Evolutionary conservation across 345 rosid species (phyloP).

Genomic region (Brassica nigra): DNA sequence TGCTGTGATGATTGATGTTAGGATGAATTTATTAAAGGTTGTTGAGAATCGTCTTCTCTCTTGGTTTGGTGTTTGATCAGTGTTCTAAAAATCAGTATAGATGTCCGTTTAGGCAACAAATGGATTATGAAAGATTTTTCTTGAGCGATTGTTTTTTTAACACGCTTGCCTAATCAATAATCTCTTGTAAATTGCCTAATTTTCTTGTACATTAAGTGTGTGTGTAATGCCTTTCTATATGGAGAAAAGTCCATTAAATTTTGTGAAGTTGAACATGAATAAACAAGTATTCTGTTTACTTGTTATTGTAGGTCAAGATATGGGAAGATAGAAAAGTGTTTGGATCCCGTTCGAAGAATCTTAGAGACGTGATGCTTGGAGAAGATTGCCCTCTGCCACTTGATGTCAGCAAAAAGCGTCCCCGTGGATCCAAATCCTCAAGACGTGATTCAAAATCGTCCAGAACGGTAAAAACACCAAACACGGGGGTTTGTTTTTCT

Average conservation of each 20-base stretch:
- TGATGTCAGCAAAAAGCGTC: constrained; percentile 75
- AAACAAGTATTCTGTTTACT: neutral
- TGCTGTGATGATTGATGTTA: constrained; percentile 16
- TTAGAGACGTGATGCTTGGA: constrained; percentile 78
- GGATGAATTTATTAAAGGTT: neutral
- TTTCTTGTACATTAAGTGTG: neutral
- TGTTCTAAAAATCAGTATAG: no score
- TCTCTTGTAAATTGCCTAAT: no score
- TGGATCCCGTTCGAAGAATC: constrained; percentile 72
- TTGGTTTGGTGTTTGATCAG: neutral
- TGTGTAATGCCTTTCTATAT: neutral
- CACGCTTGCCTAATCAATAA: no score
- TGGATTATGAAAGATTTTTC: no score
- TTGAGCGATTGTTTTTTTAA: no score
- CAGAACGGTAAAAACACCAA: constrained; percentile 55
- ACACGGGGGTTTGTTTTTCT: neutral
- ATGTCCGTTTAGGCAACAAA: no score
- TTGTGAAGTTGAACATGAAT: neutral
- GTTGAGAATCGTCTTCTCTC: neutral
- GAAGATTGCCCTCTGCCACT: constrained; percentile 70
- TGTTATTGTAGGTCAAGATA: constrained; percentile 61
- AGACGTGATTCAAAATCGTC: constrained; percentile 86
- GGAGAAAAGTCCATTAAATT: neutral
- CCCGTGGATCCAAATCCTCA: constrained; percentile 72
- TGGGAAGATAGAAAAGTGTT: constrained; percentile 98